phyloP scores from a whole-genome alignment of 73 alveolate species.

The Paramecium primaurelia region DNA sequence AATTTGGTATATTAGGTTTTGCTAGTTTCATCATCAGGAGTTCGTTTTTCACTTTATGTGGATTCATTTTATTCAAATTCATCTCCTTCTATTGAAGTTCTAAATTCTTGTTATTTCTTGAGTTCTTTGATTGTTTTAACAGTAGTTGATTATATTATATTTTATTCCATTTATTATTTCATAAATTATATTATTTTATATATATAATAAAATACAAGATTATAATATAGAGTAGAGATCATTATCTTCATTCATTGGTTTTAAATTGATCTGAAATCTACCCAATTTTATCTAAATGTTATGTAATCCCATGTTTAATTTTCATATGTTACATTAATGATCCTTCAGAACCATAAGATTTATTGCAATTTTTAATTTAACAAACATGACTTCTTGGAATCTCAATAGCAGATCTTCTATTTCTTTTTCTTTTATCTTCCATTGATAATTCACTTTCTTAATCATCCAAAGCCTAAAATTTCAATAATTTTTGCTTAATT shows the following conservation, averaged over 20 bases:
- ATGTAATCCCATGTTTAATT: conserved; percentile 45
- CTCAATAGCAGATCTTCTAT: conserved; percentile 55
- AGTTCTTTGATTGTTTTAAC: conserved; percentile 46
- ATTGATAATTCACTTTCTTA: conserved; percentile 11
- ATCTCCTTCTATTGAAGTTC: background rate
- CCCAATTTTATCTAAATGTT: background rate
- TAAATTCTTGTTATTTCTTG: background rate
- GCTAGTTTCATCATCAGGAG: conserved; percentile 10
- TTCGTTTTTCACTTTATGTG: background rate
- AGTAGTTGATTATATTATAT: conserved; percentile 45
- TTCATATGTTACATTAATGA: conserved; percentile 61
- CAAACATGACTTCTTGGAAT: conserved; percentile 58
- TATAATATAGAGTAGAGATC: background rate
- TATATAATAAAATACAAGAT: background rate
- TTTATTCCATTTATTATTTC: background rate
- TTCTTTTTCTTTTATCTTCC: conserved; percentile 58
- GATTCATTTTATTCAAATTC: background rate
- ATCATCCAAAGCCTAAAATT: conserved; percentile 8
- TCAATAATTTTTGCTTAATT: background rate
- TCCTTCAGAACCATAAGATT: conserved; percentile 65
- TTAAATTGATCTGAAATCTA: background rate
- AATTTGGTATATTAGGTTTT: conserved; percentile 24
- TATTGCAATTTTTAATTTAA: conserved; percentile 32
- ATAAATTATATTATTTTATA: background rate
- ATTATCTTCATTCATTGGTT: background rate